Base-by-base conservation (phyloP, 2,329 filamentous ascomycete genomes). In the Sporothrix brasiliensis region DNA sequence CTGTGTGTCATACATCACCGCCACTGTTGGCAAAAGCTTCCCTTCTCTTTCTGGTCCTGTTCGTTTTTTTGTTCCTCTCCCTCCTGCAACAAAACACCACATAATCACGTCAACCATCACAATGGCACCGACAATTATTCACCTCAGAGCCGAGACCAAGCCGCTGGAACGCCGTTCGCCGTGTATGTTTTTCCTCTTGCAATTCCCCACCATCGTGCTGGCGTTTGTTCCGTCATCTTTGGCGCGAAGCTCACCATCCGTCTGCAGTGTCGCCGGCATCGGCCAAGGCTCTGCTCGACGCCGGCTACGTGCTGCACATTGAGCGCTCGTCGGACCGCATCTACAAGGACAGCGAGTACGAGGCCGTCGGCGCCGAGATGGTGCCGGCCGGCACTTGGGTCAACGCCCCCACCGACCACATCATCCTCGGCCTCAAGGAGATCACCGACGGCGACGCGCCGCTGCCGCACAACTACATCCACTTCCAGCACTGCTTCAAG, bases 391-490 rank as follows among this genome's bases (percentile, higher is more conserved):
- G 89, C 54, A 87, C 84, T 66, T 94, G 91, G 91, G 83, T 84
- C 69, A 83, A 90, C 71, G 90, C 88, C 0, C 88, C 90, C 52
- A 81, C 83, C 74, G 88, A 91, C 73, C 85, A 91, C 77, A 87
- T 93, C 76, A 89, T 94, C 72, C 80, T 93, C 71, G 91, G 91
- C 53, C 84, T 94, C 72, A 94, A 94, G 85, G 91, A 93, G 81
- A 85, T 94, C 13, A 89, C 89, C 30, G 89, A 91, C 75, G 89
- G 92, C 77, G 86, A 87, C 72, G 82, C 88, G 77, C 89, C 91
- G 54, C 86, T 93, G 68, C 87, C 90, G 82, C 91, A 94, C 78
- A 88, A 87, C 27, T 88, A 91, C 77, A 85, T 92, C 74, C 87
- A 90, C 75, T 93, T 93, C 71, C 72, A 73, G 41, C 74, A 93